Conservation (phyloP, 2,329 filamentous ascomycete genomes). For the Colletotrichum sp. region DNA sequence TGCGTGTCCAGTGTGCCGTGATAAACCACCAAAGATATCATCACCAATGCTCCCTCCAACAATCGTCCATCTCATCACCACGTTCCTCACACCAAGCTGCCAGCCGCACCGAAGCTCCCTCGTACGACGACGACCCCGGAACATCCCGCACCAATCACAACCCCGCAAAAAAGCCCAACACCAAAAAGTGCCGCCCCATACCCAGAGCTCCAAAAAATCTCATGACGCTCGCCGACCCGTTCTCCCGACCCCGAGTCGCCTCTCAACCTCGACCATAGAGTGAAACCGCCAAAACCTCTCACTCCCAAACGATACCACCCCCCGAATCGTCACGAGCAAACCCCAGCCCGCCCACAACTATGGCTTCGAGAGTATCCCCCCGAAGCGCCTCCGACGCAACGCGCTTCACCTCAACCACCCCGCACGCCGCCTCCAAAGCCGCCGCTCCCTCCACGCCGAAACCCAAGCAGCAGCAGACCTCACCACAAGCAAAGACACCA, state of each 20-base stretch:
- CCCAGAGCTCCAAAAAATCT: constrained; percentile 10
- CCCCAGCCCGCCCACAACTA: too few species aligned
- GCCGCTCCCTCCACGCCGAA: constrained; percentile 28
- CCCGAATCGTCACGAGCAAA: too few species aligned
- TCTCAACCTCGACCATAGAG: background rate
- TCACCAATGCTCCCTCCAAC: background rate
- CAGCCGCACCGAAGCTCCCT: background rate
- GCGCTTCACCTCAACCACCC: constrained; percentile 62
- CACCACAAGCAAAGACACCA: constrained; percentile 17
- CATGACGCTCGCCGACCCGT: constrained; percentile 1
- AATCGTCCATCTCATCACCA: background rate
- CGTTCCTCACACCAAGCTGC: background rate
- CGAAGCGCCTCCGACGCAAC: constrained; percentile 82
- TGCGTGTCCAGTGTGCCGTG: background rate
- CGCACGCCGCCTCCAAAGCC: constrained; percentile 71
- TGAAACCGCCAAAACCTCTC: background rate
- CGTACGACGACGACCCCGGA: background rate
- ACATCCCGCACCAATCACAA: constrained; percentile 8
- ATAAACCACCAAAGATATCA: background rate
- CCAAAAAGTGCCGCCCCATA: background rate
- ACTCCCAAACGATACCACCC: too few species aligned
- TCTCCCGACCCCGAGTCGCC: background rate
- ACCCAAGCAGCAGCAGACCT: background rate
- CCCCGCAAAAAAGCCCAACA: background rate
- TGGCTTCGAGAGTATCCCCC: constrained; percentile 53